Base-by-base conservation (phyloP, 306 rosid species). In the Pachyrhizus erosus region DNA sequence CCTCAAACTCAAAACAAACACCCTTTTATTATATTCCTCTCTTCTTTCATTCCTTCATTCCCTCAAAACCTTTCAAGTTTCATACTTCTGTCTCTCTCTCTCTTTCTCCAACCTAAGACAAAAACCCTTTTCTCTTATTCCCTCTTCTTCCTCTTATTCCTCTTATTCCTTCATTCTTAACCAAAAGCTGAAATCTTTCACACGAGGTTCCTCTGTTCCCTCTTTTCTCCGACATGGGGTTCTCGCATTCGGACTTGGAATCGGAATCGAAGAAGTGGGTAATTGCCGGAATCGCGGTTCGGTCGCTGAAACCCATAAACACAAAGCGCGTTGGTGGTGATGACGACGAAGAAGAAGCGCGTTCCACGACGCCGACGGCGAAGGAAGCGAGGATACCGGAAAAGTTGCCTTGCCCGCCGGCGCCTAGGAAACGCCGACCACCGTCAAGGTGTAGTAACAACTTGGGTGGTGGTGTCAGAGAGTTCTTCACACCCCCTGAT, bases 401-500 rank as follows among this genome's bases (percentile, higher is more conserved):
- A 49, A 92, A 72, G 65, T 43, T 90, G 45, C 29, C 83, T 3
- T 93, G 98, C 77, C 99, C 98, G 4, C 90, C 98, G 48, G 97
- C 99, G 23, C 99, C 99, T 8, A 91, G 97, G 58, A 93, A 92
- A 88, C 85, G 90, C 0, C 82, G 93, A 18, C 89, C 96, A 18
- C 89, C 94, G 43, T 71, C 89, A 5, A 89, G 84, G 76, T 86
- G 94, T 5, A 55, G 78, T 61, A 80, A 79, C 57, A n/a, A 5
- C 57, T 60, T 84, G 84, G 43, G 81, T 0, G 92, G 78, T 0
- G 89, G 83, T 0, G 91, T 79, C 0, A 90, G 85, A 60, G 98
- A 92, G 88, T 96, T 90, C 79, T 96, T 96, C 45, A 86, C 87
- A 1, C 92, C 93, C 15, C 97, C 98, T 18, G 98, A 96, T 76